Conservation (phyloP, 1,139 yeast species). For the Yamadazyma diddensiae region DNA sequence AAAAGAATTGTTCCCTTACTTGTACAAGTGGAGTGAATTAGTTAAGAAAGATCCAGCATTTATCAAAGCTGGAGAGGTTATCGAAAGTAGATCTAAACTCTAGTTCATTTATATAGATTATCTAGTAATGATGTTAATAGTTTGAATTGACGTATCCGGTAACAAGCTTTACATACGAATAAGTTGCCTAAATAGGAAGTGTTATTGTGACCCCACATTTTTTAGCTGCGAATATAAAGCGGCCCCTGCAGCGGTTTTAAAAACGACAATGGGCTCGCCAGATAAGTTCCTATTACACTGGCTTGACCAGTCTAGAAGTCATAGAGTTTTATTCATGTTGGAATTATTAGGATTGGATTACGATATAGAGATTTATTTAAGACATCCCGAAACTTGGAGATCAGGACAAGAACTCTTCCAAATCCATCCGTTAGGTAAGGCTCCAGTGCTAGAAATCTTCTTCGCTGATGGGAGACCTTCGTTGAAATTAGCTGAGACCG, state of each 20-base stretch:
- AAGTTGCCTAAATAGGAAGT: slow-evolving; percentile 13
- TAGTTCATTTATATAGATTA: slow-evolving; percentile 2
- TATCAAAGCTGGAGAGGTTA: slow-evolving; percentile 19
- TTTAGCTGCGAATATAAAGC: background rate
- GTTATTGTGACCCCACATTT: slow-evolving; percentile 6
- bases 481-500: slow-evolving; percentile 43
- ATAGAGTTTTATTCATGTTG: slow-evolving; percentile 38
- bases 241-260: background rate
- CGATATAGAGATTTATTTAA: slow-evolving; percentile 46
- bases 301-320: slow-evolving; percentile 33
- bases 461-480: slow-evolving; percentile 40
- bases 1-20: slow-evolving; percentile 20
- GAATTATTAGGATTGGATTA: slow-evolving; percentile 46
- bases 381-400: slow-evolving; percentile 39
- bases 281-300: slow-evolving; percentile 18
- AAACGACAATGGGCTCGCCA: slow-evolving; percentile 12
- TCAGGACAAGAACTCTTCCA: slow-evolving; percentile 45
- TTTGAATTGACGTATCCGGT: background rate
- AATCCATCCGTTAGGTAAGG: slow-evolving; percentile 56
- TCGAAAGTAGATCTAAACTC: slow-evolving; percentile 13
- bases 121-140: too few species aligned
- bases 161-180: background rate
- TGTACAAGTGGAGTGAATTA: slow-evolving; percentile 23
- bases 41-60: slow-evolving; percentile 20
- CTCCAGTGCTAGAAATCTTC: slow-evolving; percentile 51